Evolutionary conservation across 1,139 yeast genomes (phyloP).

Genomic region (Pneumocystis wakefieldiae): DNA sequence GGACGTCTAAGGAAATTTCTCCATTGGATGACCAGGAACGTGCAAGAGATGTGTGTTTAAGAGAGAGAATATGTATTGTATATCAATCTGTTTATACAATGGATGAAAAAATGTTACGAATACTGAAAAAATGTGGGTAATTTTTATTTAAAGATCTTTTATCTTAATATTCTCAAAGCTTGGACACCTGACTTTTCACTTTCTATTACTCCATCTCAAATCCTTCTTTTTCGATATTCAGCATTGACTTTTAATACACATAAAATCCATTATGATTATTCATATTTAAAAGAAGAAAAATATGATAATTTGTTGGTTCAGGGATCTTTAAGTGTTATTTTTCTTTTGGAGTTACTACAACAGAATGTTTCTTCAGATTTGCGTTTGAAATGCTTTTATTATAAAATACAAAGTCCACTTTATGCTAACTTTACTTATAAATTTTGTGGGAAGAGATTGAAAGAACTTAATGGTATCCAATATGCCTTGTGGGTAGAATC

Average conservation of each 20-base stretch:
- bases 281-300: constrained; percentile 29
- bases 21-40: background rate
- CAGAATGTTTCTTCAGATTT: background rate
- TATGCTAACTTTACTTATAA: background rate
- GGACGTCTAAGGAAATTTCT: background rate
- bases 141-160: background rate
- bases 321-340: constrained; percentile 1
- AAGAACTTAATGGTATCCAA: background rate
- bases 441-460: background rate
- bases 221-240: constrained; percentile 44
- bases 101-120: background rate
- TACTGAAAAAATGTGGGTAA: background rate
- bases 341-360: background rate
- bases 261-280: constrained; percentile 54
- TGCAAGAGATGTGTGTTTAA: background rate
- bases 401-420: background rate
- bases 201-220: constrained; percentile 21
- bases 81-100: background rate
- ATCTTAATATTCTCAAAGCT: background rate
- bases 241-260: constrained; percentile 71
- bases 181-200: background rate
- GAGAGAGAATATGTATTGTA: background rate
- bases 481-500: background rate
- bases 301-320: background rate
- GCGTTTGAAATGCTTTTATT: background rate